A percentile compares a stretch with the other conserved stretches of the same genome.
Evolutionary conservation across 306 rosid species (phyloP).

Genomic region (Trifolium pratense): DNA sequence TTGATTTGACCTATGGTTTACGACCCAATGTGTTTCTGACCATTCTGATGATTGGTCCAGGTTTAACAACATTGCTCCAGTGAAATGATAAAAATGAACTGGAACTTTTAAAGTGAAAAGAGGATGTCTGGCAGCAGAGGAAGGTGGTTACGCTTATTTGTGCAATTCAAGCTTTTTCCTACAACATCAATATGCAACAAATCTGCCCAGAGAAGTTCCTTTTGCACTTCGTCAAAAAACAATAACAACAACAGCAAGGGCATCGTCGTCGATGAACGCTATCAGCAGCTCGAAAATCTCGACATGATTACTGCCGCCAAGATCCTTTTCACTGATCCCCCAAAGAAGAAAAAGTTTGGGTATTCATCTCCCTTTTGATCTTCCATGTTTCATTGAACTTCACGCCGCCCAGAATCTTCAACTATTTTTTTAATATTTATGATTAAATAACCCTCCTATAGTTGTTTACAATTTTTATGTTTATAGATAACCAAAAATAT

Average conservation of each 20-base stretch:
- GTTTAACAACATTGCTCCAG: background rate
- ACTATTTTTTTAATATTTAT: background rate
- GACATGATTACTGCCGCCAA: conserved; percentile 73
- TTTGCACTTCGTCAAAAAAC: conserved; percentile 18
- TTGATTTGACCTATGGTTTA: conserved; percentile 13
- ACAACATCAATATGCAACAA: conserved; percentile 45
- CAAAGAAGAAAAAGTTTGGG: conserved; percentile 79
- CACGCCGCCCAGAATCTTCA: background rate
- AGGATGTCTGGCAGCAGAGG: conserved; percentile 59
- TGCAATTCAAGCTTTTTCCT: conserved; percentile 41
- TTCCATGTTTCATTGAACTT: conserved; percentile 50
- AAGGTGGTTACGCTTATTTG: conserved; percentile 47
- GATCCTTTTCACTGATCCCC: conserved; percentile 76
- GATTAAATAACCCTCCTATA: background rate
- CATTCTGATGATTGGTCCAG: background rate
- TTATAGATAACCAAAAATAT: background rate
- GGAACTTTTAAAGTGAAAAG: background rate
- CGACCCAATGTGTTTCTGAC: background rate
- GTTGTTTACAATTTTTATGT: conserved; percentile 27
- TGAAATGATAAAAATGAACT: conserved; percentile 3
- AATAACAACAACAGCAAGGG: background rate
- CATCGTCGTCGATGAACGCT: conserved; percentile 46
- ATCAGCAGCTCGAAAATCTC: conserved; percentile 68
- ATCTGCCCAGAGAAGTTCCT: conserved; percentile 20
- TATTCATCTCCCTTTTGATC: conserved; percentile 34